phyloP scores from a whole-genome alignment of 805 yeast genomes.

The Clavispora asparagi region DNA sequence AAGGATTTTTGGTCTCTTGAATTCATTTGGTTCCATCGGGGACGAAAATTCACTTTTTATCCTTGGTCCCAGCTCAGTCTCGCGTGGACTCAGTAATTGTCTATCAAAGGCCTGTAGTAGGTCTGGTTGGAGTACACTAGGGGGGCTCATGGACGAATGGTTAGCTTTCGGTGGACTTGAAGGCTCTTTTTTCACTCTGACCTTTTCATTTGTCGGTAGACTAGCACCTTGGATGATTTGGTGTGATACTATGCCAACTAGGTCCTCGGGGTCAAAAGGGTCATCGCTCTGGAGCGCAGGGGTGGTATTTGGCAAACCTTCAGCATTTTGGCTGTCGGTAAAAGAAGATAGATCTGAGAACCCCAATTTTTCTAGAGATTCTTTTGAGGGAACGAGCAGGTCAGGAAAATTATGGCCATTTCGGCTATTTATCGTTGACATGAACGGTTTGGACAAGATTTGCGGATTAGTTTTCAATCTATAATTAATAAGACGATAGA shows the following conservation, averaged over 20 bases:
- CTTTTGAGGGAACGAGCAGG: conserved; percentile 1
- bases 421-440: not conserved
- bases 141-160: not conserved
- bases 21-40: not conserved
- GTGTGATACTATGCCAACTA: conserved; percentile 9
- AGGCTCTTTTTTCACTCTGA: not conserved
- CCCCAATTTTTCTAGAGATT: not conserved
- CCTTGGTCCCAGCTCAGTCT: not conserved
- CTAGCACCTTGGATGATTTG: not conserved
- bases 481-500: not conserved
- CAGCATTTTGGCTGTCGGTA: conserved; percentile 4
- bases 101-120: not conserved
- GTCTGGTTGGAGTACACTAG: not conserved
- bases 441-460: not conserved
- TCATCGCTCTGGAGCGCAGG: conserved; percentile 11
- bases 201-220: not conserved
- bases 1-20: conserved; percentile 1
- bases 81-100: not conserved
- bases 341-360: conserved; percentile 16
- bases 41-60: not conserved
- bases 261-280: conserved; percentile 16
- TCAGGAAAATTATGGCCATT: not conserved
- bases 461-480: not conserved
- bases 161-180: not conserved
- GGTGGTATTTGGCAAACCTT: not conserved